Conservation (phyloP, 2,329 filamentous ascomycete species). For the Cyphellophora europaea region DNA sequence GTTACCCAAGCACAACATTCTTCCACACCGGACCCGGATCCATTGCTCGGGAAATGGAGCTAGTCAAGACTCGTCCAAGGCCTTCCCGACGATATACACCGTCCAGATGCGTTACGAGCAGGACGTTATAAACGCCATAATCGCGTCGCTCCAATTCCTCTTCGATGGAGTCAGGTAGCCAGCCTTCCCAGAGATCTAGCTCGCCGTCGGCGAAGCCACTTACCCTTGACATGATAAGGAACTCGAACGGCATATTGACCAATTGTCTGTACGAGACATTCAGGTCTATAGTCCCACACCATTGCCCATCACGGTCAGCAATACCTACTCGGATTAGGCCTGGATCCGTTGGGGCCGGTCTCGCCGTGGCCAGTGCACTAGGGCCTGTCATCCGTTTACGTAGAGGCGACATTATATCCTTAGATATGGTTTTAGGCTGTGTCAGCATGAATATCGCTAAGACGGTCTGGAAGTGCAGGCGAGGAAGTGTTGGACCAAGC, state of each 20-base stretch:
- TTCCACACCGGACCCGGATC: constrained; percentile 16
- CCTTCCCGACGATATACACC: constrained; percentile 18
- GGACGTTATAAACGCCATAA: constrained; percentile 19
- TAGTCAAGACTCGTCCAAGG: constrained; percentile 16
- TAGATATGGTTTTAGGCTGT: constrained; percentile 14
- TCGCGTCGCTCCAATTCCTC: constrained; percentile 10
- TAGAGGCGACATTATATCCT: constrained; percentile 18
- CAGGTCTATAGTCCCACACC: constrained; percentile 20
- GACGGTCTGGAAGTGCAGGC: constrained; percentile 17
- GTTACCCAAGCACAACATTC: constrained; percentile 18
- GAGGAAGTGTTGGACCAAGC: constrained; percentile 10
- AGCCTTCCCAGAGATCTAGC: constrained; percentile 15
- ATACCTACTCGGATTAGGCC: constrained; percentile 18
- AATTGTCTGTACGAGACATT: constrained; percentile 10
- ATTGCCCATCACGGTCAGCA: constrained; percentile 14
- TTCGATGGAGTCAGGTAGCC: constrained; percentile 15
- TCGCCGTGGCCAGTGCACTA: constrained; percentile 17
- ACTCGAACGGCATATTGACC: constrained; percentile 13
- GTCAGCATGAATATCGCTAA: constrained; percentile 14
- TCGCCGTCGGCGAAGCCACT: constrained; percentile 17
- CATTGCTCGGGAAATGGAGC: constrained; percentile 10
- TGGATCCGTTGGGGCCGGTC: constrained; percentile 18
- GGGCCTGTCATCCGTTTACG: constrained; percentile 19
- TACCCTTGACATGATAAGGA: constrained; percentile 18
- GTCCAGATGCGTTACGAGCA: constrained; percentile 14